Percentiles rank a stretch among this genome's conserved stretches.
Evolutionary conservation across 805 yeast species (phyloP).

Genomic region (Myxozyma vanderwaltii): DNA sequence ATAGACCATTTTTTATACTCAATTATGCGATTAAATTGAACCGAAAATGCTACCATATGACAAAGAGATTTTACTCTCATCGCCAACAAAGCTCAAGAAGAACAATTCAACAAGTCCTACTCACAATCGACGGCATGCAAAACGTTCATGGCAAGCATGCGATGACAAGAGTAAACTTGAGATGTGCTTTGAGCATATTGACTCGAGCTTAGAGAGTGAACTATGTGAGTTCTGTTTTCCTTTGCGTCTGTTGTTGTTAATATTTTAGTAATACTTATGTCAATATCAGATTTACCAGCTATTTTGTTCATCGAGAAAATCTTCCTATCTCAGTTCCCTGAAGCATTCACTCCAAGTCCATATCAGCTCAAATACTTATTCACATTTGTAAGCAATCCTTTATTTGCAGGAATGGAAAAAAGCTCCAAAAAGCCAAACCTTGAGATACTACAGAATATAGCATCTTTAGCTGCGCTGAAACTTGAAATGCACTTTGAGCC

Average conservation of each 20-base stretch:
- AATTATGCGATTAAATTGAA: background rate
- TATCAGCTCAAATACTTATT: conserved; percentile 18
- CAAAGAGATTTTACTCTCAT: background rate
- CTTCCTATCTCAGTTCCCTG: conserved; percentile 22
- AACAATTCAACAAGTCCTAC: background rate
- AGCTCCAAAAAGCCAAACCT: background rate
- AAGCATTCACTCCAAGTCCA: conserved; percentile 21
- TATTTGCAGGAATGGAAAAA: conserved; percentile 7
- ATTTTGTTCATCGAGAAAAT: conserved; percentile 20
- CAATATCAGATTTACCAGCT: conserved; percentile 20
- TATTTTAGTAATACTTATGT: no score
- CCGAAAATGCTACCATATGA: background rate
- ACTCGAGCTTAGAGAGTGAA: conserved; percentile 25
- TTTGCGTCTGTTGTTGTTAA: no score
- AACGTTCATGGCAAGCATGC: conserved; percentile 19
- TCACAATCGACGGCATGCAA: background rate
- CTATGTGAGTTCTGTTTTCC: no score
- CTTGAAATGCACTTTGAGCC: background rate
- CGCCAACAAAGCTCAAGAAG: background rate
- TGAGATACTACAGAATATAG: background rate
- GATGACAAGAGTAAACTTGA: conserved; percentile 17
- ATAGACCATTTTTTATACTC: background rate
- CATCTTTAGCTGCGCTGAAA: background rate
- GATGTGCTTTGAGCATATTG: conserved; percentile 20
- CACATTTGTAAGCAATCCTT: conserved; percentile 27